Evolutionary conservation across 176 grass and related monocot genomes (phyloP), one percentile per base, ranked within the genome.

Genomic region (Guadua angustifolia): DNA sequence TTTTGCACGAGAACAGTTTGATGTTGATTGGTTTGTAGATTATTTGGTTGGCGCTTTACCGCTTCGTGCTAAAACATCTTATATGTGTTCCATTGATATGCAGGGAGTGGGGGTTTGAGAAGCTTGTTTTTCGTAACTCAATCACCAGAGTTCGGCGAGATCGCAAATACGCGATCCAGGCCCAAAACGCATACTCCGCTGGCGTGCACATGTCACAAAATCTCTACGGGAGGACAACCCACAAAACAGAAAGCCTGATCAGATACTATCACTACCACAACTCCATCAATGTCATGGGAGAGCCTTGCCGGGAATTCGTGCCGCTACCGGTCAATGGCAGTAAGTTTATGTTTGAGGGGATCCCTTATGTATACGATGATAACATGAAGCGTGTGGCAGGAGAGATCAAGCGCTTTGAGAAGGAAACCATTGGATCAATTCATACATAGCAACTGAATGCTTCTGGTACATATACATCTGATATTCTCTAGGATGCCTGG

Each of bases 61-160:
- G 5, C 55, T 45, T 9, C 11, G 36, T 56, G 57, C 33, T 53
- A 78, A 88, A 73, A 18, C 51, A 25, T 61, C n/a, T 60, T 83
- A n/a, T 18, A n/a, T 18, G 0, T 68, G 18, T 36, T 14, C 36
- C 14, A 22, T 38, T 67, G 10, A 50, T 50, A 57, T 83, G 40
- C 88, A 97, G 94, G 75, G 86, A 97, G 40, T 97, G 94, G 94
- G 94, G 94, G 4, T 91, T 97, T 25, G 92, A 97, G 83, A 97
- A 97, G 22, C 86, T 97, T 10, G 88, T 94, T 15, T 97, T 97
- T 69, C 79, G 88, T 3, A 97, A 97, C 69, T 85, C 92, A 0
- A 85, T 97, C 47, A 87, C 80, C 11, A 77, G 84, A 50, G 86
- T 92, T 50, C 69, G 94, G 9, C 69, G 94, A 36, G 94, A 97